phyloP scores from a whole-genome alignment of 2,329 filamentous ascomycete species.

The Raffaelea ambrosiae region DNA sequence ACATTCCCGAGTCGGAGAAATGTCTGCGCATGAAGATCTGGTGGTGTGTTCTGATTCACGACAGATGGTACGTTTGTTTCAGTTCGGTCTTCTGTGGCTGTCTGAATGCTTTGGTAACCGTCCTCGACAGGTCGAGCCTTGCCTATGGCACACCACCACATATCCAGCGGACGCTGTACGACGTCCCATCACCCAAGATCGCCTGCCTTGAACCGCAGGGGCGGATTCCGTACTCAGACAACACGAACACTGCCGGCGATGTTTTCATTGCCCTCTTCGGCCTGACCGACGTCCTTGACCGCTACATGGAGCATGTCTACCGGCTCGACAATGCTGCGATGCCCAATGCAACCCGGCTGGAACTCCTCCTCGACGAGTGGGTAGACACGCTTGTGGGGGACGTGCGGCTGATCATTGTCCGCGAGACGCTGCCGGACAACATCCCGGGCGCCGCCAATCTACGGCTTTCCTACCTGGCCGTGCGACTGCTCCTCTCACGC shows the following conservation, averaged over 20 bases:
- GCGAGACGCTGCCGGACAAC: background rate
- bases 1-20: constrained; percentile 42
- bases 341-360: background rate
- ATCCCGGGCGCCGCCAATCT: constrained; percentile 37
- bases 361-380: background rate
- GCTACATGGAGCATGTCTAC: constrained; percentile 5
- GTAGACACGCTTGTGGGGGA: background rate
- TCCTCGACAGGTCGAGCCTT: constrained; percentile 26
- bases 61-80: constrained; percentile 35
- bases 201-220: background rate
- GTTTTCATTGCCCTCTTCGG: constrained; percentile 36
- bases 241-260: background rate
- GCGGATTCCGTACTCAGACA: no score
- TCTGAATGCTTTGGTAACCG: background rate
- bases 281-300: constrained; percentile 32
- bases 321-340: background rate
- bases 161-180: constrained; percentile 34
- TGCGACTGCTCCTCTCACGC: constrained; percentile 36
- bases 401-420: background rate
- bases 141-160: constrained; percentile 44
- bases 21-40: constrained; percentile 42
- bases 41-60: constrained; percentile 47
- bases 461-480: constrained; percentile 39
- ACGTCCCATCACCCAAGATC: constrained; percentile 29
- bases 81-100: background rate